A percentile compares a stretch with the other conserved stretches of the same genome.
Conservation (phyloP, 1,284 basidiomycete species). For the Golubevia pallescens region DNA sequence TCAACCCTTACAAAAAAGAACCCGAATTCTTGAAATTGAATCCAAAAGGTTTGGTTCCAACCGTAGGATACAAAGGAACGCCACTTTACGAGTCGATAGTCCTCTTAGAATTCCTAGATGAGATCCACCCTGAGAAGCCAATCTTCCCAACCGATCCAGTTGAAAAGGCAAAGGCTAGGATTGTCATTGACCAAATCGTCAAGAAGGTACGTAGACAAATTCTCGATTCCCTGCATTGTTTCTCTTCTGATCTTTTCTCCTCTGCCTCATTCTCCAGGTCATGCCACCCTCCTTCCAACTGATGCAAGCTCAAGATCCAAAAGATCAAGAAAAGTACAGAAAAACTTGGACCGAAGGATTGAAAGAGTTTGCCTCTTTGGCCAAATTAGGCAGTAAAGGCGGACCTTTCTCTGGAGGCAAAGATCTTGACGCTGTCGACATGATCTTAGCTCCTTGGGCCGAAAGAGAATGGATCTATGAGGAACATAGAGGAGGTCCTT, state of each 20-base stretch:
- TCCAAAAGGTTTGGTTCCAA: constrained; percentile 47
- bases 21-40: constrained; percentile 33
- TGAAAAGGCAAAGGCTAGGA: constrained; percentile 14
- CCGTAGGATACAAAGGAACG: constrained; percentile 70
- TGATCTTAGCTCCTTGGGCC: constrained; percentile 25
- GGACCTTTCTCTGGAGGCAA: constrained; percentile 5
- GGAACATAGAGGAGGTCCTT: constrained; percentile 68
- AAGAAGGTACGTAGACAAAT: background rate
- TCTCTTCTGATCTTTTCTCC: constrained; percentile 9
- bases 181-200: constrained; percentile 12
- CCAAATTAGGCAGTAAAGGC: constrained; percentile 19
- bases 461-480: constrained; percentile 22
- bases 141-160: constrained; percentile 63
- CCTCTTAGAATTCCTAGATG: constrained; percentile 72
- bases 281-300: constrained; percentile 30
- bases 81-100: constrained; percentile 72
- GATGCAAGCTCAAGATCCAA: constrained; percentile 26
- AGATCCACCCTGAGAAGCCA: constrained; percentile 65
- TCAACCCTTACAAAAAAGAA: constrained; percentile 36
- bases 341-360: constrained; percentile 6
- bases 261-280: constrained; percentile 43
- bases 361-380: background rate
- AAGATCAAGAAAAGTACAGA: constrained; percentile 14
- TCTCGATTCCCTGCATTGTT: constrained; percentile 4
- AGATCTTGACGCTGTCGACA: constrained; percentile 12